Evolutionary conservation across 73 alveolate genomes (phyloP).

Genomic region (Paramecium sexaurelia): DNA sequence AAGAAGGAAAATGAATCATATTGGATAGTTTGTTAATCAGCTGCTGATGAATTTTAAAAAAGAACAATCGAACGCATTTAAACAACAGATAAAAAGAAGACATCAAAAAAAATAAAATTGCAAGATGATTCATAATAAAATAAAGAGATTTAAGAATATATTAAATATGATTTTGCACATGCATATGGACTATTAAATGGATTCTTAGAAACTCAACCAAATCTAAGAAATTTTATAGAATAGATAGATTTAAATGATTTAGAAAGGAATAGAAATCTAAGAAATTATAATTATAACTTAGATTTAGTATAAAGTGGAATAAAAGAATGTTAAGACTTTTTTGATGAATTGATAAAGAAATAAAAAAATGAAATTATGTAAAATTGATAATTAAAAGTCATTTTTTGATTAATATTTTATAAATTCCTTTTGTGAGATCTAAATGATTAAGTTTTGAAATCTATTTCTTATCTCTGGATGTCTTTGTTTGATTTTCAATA

Average conservation of each 20-base stretch:
- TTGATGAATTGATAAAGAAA: neutral
- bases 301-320: neutral
- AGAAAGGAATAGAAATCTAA: neutral
- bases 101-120: neutral
- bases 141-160: neutral
- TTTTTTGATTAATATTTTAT: neutral
- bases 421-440: neutral
- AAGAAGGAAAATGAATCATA: conserved; percentile 29
- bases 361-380: neutral
- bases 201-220: conserved; percentile 34
- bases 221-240: neutral
- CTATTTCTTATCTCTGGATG: too few relatives aligned
- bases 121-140: neutral
- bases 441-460: neutral
- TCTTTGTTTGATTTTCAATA: neutral
- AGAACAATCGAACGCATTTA: conserved; percentile 14
- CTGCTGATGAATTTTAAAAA: conserved; percentile 43
- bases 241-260: neutral
- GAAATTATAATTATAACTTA: neutral
- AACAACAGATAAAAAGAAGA: conserved; percentile 11
- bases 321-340: neutral
- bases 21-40: conserved; percentile 2
- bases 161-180: conserved; percentile 8
- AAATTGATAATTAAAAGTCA: neutral
- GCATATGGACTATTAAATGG: conserved; percentile 32